phyloP scores from a whole-genome alignment of 2,329 filamentous ascomycete species.

The Epichloe elymi region DNA sequence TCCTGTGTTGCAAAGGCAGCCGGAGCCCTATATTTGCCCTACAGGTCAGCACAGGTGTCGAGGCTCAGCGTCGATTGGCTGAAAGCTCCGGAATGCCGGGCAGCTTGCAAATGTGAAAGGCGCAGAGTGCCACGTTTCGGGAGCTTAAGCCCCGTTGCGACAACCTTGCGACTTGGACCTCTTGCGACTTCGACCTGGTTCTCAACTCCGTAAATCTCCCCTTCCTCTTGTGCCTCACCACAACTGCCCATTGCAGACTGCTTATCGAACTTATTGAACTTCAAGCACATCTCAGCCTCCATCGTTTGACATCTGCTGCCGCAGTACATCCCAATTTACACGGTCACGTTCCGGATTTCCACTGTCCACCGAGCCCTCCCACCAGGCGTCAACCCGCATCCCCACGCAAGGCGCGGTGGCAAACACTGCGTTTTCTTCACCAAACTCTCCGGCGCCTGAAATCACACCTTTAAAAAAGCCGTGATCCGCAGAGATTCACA shows the following conservation, averaged over 20 bases:
- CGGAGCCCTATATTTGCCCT: slow-evolving; percentile 10
- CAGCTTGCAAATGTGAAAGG: no score
- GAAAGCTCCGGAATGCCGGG: neutral
- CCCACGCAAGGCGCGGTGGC: neutral
- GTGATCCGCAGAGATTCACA: slow-evolving; percentile 73
- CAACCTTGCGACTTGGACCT: neutral
- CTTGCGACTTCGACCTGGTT: neutral
- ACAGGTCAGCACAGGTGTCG: slow-evolving; percentile 12
- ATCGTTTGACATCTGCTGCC: neutral
- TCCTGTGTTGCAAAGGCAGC: neutral
- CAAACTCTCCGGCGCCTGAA: slow-evolving; percentile 21
- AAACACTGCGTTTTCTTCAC: neutral
- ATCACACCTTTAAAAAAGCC: slow-evolving; percentile 77
- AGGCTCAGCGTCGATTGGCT: slow-evolving; percentile 16
- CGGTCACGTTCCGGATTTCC: neutral
- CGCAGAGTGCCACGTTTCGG: no score
- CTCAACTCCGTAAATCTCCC: neutral
- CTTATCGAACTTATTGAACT: neutral
- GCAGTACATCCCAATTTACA: neutral
- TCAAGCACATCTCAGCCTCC: neutral
- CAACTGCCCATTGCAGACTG: no score
- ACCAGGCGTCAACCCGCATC: neutral
- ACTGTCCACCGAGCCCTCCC: neutral
- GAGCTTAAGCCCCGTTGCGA: neutral
- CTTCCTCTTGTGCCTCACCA: neutral